These are phyloP conservation scores for Podospora bellae-mahoneyi DNA, from an alignment of 495 filamentous ascomycete genomes.

Conservation along the genomic window DNA sequence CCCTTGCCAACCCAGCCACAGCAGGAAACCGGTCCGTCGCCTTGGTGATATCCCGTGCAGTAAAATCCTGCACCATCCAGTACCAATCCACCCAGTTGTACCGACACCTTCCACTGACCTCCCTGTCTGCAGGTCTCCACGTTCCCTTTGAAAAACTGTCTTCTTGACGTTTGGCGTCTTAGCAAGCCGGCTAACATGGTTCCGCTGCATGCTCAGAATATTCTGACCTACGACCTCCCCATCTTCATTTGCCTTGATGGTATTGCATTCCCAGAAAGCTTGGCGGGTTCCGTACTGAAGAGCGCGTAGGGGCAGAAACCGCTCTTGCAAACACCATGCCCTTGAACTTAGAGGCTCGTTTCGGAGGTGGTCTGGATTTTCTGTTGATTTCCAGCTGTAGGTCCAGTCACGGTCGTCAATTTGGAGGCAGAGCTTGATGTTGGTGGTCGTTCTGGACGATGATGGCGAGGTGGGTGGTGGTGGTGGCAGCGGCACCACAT, in stretches of 20 bases:
- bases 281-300: slow-evolving; percentile 29
- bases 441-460: not conserved
- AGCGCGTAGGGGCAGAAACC: slow-evolving; percentile 26
- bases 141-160: not conserved
- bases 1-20: slow-evolving; percentile 32
- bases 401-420: not conserved
- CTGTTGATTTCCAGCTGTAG: no score
- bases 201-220: not conserved
- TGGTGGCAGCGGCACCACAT: slow-evolving; percentile 11
- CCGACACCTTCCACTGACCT: not conserved
- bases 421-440: slow-evolving; percentile 12
- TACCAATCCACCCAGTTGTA: slow-evolving; percentile 28
- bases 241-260: slow-evolving; percentile 21
- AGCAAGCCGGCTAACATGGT: not conserved
- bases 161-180: not conserved
- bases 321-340: slow-evolving; percentile 40
- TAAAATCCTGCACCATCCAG: slow-evolving; percentile 29
- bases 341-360: slow-evolving; percentile 30
- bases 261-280: slow-evolving; percentile 34
- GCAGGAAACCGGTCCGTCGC: slow-evolving; percentile 36
- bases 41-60: slow-evolving; percentile 27
- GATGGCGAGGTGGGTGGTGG: not conserved
- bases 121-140: not conserved
- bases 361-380: slow-evolving; percentile 3
- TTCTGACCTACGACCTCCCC: slow-evolving; percentile 21